Evolutionary conservation across 108 stramenopile genomes (phyloP).

Genomic region (Nannochloropsis gaditana): DNA sequence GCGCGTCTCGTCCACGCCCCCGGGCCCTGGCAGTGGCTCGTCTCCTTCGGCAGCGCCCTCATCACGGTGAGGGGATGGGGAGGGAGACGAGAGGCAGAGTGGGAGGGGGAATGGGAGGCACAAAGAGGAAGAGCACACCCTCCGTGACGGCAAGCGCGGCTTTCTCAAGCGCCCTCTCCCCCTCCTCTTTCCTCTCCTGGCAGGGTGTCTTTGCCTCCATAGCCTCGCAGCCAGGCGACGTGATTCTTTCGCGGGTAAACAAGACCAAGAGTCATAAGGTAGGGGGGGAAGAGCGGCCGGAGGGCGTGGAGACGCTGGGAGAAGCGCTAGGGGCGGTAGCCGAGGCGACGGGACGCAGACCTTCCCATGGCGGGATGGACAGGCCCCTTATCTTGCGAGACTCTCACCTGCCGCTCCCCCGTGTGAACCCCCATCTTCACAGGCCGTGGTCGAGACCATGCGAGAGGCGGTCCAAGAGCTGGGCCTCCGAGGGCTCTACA

Average conservation of each 20-base stretch:
- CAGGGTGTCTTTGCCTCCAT: slow-evolving; percentile 72
- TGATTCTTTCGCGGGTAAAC: slow-evolving; percentile 78
- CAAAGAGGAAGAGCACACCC: not conserved
- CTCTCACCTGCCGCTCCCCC: not conserved
- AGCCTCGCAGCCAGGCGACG: slow-evolving; percentile 86
- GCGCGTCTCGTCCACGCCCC: not conserved
- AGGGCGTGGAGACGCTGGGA: not conserved
- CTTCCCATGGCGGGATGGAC: slow-evolving; percentile 6
- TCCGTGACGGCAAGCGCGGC: not conserved
- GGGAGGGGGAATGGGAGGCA: not conserved
- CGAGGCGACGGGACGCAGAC: not conserved
- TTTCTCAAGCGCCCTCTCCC: not conserved
- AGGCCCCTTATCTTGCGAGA: not conserved
- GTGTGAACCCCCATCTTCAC: not conserved
- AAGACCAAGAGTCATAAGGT: not conserved
- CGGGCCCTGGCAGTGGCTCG: not conserved
- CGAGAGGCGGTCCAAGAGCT: slow-evolving; percentile 23
- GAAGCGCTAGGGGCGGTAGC: not conserved
- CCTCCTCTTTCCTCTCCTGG: not conserved
- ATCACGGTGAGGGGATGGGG: not conserved
- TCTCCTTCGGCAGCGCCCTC: not conserved
- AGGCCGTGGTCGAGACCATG: not conserved
- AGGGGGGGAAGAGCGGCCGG: not conserved
- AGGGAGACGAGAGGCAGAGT: not conserved
- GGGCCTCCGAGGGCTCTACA: slow-evolving; percentile 35